Base-by-base conservation (phyloP, 805 yeast genomes). In the Nakazawaea anatomiae region DNA sequence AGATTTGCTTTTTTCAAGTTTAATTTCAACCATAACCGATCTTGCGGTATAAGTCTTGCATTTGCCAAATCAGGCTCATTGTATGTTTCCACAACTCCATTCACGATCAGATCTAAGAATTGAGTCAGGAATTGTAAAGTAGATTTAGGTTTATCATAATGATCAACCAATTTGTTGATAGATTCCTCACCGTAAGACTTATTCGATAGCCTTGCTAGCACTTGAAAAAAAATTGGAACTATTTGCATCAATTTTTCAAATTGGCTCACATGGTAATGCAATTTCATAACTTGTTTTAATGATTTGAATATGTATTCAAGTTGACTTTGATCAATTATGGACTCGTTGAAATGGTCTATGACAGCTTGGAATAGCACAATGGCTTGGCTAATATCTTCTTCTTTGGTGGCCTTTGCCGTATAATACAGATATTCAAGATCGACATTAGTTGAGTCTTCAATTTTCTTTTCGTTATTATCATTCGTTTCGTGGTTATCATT, bases 11-110 rank as follows among this genome's bases (percentile, higher is more conserved):
- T 67, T 50, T 71, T 75, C 34, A 82, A 59, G 42, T 68, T 71
- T n/a, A 76, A 66, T 54, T 78, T 75, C 43, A 81, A 65, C 68
- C 75, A 72, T 38, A 80, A 56, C 36, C 82, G 64, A 35, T 75
- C 75, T 36, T 60, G 66, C 18, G 53, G 51, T 6, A 51, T 50
- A 4, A 45, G 12, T 36, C 52, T 45, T 5, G 39, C 29, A 45
- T 49, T 11, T 9, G 49, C n/a, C 11, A 42, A 25, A 29, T 31
- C 18, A 6, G 39, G 18, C n/a, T 29, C 34, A 9, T 38, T 18
- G 8, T 31, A 50, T n/a, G 46, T 36, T 45, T 50, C 10, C 14
- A n/a, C 28, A 12, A 38, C 42, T n/a, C 46, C 44, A 44, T 49
- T 12, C 1, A 56, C 30, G 36, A 62, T 56, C 46, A 55, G 52